Percentiles rank a stretch among this genome's conserved stretches.
phyloP scores from a whole-genome alignment of 129 eudicot species.

The Deinandra increscens region DNA sequence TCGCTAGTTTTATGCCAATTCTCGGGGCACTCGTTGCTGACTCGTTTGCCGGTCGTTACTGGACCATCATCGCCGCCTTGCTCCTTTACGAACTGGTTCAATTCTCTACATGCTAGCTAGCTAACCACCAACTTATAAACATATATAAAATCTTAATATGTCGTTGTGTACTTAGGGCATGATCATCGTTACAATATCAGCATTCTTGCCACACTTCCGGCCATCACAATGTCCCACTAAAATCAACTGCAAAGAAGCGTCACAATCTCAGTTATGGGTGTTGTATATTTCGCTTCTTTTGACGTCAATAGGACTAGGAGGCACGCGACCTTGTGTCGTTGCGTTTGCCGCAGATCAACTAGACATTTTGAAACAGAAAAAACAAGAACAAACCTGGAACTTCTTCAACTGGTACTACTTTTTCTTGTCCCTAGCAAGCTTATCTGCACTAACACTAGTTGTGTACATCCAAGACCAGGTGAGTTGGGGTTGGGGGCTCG shows the following conservation, averaged over 20 bases:
- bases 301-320: constrained; percentile 42
- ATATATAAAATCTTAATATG: background rate
- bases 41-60: constrained; percentile 61
- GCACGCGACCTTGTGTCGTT: constrained; percentile 44
- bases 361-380: constrained; percentile 28
- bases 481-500: constrained; percentile 49
- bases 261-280: constrained; percentile 32
- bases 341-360: constrained; percentile 49
- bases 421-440: constrained; percentile 20
- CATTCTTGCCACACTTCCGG: constrained; percentile 40
- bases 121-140: background rate
- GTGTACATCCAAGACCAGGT: constrained; percentile 41
- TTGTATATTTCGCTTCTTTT: constrained; percentile 40
- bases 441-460: constrained; percentile 34
- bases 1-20: constrained; percentile 49
- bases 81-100: constrained; percentile 48
- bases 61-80: constrained; percentile 51
- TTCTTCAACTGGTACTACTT: constrained; percentile 40
- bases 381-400: constrained; percentile 29
- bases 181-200: constrained; percentile 51
- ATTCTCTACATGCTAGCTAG: background rate
- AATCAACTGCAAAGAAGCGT: constrained; percentile 40
- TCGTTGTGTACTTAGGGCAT: constrained; percentile 41
- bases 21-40: constrained; percentile 63
- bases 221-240: constrained; percentile 52